phyloP scores from a whole-genome alignment of 78 protist genomes.

The Chrysochromulina parva region DNA sequence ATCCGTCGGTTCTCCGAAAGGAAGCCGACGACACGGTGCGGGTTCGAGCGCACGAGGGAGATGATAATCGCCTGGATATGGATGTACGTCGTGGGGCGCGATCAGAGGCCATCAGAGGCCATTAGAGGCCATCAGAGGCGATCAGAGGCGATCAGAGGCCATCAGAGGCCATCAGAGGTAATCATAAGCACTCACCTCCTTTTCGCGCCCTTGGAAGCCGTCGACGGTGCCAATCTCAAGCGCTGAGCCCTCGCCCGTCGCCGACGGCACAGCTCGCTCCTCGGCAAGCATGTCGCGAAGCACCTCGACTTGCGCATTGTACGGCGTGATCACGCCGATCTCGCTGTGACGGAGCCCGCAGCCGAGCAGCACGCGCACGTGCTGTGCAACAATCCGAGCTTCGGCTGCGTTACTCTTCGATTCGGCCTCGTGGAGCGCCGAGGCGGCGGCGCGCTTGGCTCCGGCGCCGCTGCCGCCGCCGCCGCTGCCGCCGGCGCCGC shows the following conservation, averaged over 20 bases:
- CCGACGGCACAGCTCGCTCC: not conserved
- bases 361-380: slow-evolving; percentile 49
- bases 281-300: not conserved
- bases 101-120: too few relatives aligned
- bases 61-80: slow-evolving; percentile 81
- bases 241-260: not conserved
- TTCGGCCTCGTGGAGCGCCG: not conserved
- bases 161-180: too few relatives aligned
- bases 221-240: slow-evolving; percentile 90
- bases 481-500: not conserved
- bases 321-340: slow-evolving; percentile 88
- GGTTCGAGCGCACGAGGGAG: slow-evolving; percentile 71
- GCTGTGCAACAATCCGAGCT: slow-evolving; percentile 54
- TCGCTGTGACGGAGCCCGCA: slow-evolving; percentile 42
- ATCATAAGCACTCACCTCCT: too few relatives aligned
- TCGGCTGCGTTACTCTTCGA: slow-evolving; percentile 69
- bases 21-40: slow-evolving; percentile 70
- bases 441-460: not conserved
- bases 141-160: too few relatives aligned
- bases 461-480: not conserved
- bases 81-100: too few relatives aligned
- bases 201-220: slow-evolving; percentile 93
- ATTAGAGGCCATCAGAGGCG: too few relatives aligned
- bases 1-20: slow-evolving; percentile 63
- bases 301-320: slow-evolving; percentile 71